phyloP scores from a whole-genome alignment of 805 yeast species.

The Torulaspora quercuum region DNA sequence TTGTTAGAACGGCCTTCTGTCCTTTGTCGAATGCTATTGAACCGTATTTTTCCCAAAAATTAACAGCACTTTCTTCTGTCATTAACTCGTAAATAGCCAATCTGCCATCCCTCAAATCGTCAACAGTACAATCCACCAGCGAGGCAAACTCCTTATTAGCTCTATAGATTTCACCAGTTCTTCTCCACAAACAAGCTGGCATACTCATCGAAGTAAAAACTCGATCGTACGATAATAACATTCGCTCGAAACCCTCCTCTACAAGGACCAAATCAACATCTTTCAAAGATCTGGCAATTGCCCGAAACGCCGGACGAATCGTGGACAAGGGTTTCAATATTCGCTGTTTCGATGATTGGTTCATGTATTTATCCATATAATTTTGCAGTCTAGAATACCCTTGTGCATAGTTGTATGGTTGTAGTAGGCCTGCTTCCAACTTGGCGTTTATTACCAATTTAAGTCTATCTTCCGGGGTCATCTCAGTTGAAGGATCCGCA shows the following conservation, averaged over 20 bases:
- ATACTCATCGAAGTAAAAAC: slow-evolving; percentile 97
- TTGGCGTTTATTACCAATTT: slow-evolving; percentile 94
- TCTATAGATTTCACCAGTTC: slow-evolving; percentile 93
- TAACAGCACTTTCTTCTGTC: slow-evolving; percentile 95
- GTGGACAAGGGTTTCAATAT: slow-evolving; percentile 80
- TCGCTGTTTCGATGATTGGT: slow-evolving; percentile 73
- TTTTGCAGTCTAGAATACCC: slow-evolving; percentile 87
- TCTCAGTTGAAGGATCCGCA: slow-evolving; percentile 93
- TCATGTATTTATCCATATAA: slow-evolving; percentile 93
- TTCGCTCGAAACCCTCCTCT: slow-evolving; percentile 90
- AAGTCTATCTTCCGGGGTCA: slow-evolving; percentile 88
- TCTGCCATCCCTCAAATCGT: slow-evolving; percentile 87
- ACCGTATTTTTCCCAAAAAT: slow-evolving; percentile 96
- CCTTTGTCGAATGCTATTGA: slow-evolving; percentile 94
- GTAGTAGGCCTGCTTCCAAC: slow-evolving; percentile 84
- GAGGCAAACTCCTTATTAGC: slow-evolving; percentile 97
- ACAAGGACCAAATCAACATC: slow-evolving; percentile 89
- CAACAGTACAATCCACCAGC: slow-evolving; percentile 82
- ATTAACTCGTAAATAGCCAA: slow-evolving; percentile 88
- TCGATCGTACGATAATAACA: slow-evolving; percentile 88
- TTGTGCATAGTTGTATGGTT: slow-evolving; percentile 89
- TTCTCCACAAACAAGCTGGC: slow-evolving; percentile 95
- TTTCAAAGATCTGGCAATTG: slow-evolving; percentile 83
- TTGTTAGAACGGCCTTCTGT: slow-evolving; percentile 89
- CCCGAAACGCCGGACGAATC: slow-evolving; percentile 89